Evolutionary conservation across 2,329 filamentous ascomycete genomes (phyloP), one percentile per base, ranked within the genome.

Genomic region (Lachnellula willkommii): DNA sequence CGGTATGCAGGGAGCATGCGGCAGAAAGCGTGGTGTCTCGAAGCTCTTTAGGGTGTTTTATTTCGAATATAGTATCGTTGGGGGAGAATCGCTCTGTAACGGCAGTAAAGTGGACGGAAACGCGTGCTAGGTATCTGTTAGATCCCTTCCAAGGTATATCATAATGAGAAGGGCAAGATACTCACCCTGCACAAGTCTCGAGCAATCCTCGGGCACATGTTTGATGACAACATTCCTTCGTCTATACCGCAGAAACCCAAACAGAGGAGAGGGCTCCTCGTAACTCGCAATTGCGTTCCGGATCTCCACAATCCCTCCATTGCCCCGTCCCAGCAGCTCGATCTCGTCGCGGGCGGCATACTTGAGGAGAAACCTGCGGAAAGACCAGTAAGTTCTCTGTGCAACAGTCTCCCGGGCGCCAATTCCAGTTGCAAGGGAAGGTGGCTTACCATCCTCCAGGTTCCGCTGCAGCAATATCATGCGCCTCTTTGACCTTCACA

Each of bases 221-320:
- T 94, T 96, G 71, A 99, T 82, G 58, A 99, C 75, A 49, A 97
- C 88, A 73, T 91, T 96, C 69, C 91, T 84, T 69, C 92, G 85
- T 55, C 93, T 81, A 72, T 96, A 97, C 66, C 89, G 85, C 64
- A 99, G 75, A 70, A 96, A 90, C 52, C 94, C 94, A 69, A 95
- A 99, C 48, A 99, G 77, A 22, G 94, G 94, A 60, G 90, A 94
- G 54, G 83, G 81, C 62, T 96, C 92, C 55, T 89, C 83, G 70
- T 95, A 95, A 60, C 82, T 78, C 57, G 86, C 82, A 63, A 97
- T 86, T 55, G 84, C 81, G 67, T 85, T 84, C 68, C 91, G 87
- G 62, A 94, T 84, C 70, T 97, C 94, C 58, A 84, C 80, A 57
- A 96, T 86, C 60, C 94, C 93, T 63, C 89, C 89, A 63, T 79